These are phyloP conservation scores for Bigelowiella natans DNA, from an alignment of 78 protist species.

Conservation along the genomic window DNA sequence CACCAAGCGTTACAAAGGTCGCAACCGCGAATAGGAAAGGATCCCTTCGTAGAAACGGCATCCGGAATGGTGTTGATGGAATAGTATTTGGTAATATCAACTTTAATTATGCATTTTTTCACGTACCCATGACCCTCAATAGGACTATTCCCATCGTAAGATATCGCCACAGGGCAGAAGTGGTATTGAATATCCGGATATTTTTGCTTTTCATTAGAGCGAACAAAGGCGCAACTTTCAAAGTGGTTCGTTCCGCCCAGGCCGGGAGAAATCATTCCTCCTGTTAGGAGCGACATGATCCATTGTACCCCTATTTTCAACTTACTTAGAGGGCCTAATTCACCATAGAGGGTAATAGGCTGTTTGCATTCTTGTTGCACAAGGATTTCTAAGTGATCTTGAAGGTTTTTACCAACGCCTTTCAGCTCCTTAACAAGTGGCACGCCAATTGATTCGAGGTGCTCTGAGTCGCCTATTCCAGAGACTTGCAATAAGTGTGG, in stretches of 20 bases:
- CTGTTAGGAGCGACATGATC: neutral
- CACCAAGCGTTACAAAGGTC: no score
- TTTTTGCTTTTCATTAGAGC: neutral
- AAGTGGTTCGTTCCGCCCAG: constrained; percentile 26
- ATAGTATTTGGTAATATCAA: no score
- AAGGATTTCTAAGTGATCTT: constrained; percentile 18
- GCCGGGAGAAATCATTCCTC: neutral
- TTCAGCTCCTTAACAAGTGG: neutral
- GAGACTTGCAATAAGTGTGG: constrained; percentile 1
- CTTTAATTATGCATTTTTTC: no score
- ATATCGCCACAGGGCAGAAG: constrained; percentile 24
- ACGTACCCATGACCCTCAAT: neutral
- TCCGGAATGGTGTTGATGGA: no score
- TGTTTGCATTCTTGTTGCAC: neutral
- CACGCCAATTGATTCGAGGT: neutral
- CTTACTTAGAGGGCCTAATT: neutral
- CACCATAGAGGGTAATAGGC: constrained; percentile 5
- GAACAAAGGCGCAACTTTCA: neutral
- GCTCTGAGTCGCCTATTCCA: neutral
- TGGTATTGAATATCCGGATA: constrained; percentile 21
- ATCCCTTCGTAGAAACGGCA: no score
- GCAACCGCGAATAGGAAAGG: no score
- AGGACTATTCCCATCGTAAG: constrained; percentile 12
- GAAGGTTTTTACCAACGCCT: neutral
- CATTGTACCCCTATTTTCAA: neutral